Base-by-base conservation (phyloP, 2,329 filamentous ascomycete genomes). In the Pseudopyricularia cyperi region DNA sequence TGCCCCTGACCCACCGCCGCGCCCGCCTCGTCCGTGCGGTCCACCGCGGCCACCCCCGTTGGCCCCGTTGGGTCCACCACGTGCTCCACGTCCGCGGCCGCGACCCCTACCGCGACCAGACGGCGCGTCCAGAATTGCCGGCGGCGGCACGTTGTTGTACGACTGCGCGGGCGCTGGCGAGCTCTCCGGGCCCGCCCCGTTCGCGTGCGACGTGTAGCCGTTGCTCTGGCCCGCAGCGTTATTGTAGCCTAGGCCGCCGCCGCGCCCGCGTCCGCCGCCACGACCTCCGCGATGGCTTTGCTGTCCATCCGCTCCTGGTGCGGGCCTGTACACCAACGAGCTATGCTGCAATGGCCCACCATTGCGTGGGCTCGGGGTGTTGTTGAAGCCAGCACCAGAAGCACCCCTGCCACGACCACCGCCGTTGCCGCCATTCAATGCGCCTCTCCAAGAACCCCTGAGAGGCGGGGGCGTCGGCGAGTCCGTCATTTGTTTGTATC, bases 81-180 rank as follows among this genome's bases (percentile, higher is more conserved):
- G 52, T 17, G 58, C 70, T 51, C 70, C 62, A 37, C 67, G 66
- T 47, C 72, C 65, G 14, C 70, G 64, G 12, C 70, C 65, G 28
- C 68, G 68, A 22, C 66, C 61, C 17, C 67, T 66, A 48, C 71
- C 65, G 15, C 70, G 64, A 15, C 70, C 65, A 28, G 67, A 68
- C 22, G 66, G 60, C 17, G 67, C 60, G 56, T 83, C 74, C 12
- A 85, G 65, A 44, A 63, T 74, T 1, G 76, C 65, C 1, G 83
- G 83, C 22, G 83, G 83, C 30, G 80, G 79, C 7, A 83, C 76
- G 15, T 74, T 74, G 53, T 72, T 73, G 59, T 79, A 83, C 33
- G 59, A 63, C 50, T 65, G 63, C 26, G 55, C 54, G n/a, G 47
- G 55, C 30, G 54, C 52, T 46, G 52, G 47, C 52, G 48, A 42